Evolutionary conservation across 2,329 filamentous ascomycete species (phyloP).

Genomic region (Fusarium tjaetaba): DNA sequence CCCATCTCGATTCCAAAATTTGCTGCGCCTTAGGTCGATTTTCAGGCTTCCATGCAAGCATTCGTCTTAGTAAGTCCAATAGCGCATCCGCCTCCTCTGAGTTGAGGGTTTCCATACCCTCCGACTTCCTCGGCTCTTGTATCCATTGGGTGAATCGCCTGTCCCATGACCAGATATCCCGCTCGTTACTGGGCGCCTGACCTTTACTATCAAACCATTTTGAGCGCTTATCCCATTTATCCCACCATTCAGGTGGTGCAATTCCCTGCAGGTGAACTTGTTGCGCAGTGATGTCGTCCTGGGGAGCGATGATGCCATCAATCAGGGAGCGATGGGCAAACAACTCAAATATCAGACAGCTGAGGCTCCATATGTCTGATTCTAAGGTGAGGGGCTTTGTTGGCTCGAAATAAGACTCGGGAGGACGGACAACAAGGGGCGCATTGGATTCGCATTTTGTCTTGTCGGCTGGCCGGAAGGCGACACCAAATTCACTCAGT

Average conservation of each 20-base stretch:
- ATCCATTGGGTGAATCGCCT: conserved; percentile 13
- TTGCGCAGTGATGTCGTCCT: conserved; percentile 31
- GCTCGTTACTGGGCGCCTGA: conserved; percentile 1
- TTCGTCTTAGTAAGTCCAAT: conserved; percentile 4
- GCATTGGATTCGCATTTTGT: conserved; percentile 42
- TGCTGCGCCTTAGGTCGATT: conserved; percentile 4
- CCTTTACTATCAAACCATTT: conserved; percentile 36
- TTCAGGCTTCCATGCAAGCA: conserved; percentile 20
- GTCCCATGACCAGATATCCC: conserved; percentile 13
- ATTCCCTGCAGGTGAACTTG: conserved; percentile 33
- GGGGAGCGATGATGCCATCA: conserved; percentile 18
- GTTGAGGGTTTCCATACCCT: neutral
- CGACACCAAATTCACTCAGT: conserved; percentile 50
- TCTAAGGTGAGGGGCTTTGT: conserved; percentile 46
- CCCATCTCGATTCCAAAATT: conserved; percentile 22
- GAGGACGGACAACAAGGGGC: conserved; percentile 45
- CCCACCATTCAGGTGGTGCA: conserved; percentile 37
- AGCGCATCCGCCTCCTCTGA: conserved; percentile 7
- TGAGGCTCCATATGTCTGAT: conserved; percentile 54
- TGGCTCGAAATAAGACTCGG: conserved; percentile 51
- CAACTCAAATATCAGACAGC: conserved; percentile 50
- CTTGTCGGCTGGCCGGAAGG: conserved; percentile 45
- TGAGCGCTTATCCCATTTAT: conserved; percentile 27
- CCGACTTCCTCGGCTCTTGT: conserved; percentile 5
- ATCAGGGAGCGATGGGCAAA: conserved; percentile 42